Evolutionary conservation across 2,329 filamentous ascomycete species (phyloP).

Genomic region (Metarhizium anisopliae): DNA sequence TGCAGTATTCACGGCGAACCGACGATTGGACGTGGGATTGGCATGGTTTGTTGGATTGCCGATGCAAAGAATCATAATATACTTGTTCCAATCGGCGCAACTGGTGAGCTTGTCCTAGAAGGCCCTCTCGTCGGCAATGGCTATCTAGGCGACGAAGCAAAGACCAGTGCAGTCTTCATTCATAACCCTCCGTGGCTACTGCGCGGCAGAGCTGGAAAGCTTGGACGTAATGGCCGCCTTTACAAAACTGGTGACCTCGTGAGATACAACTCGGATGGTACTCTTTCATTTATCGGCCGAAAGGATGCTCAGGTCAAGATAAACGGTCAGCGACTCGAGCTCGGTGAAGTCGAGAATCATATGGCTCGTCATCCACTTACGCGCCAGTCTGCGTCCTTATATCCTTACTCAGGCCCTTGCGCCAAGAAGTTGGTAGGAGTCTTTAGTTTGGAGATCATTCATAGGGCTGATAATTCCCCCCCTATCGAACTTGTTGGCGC

Average conservation of each 20-base stretch:
- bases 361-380: not conserved
- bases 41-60: conserved; percentile 18
- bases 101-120: conserved; percentile 27
- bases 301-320: conserved; percentile 43
- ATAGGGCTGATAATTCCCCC: not conserved
- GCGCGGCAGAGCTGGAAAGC: not conserved
- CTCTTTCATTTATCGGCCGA: conserved; percentile 23
- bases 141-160: conserved; percentile 35
- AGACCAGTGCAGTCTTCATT: conserved; percentile 37
- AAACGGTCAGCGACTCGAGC: conserved; percentile 39
- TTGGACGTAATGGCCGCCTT: conserved; percentile 22
- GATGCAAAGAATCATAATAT: conserved; percentile 14
- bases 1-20: not conserved
- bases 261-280: conserved; percentile 16
- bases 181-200: conserved; percentile 28
- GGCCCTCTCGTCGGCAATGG: conserved; percentile 38
- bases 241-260: conserved; percentile 26
- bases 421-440: not conserved
- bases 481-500: not conserved
- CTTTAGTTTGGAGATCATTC: conserved; percentile 1
- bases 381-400: not conserved
- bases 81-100: conserved; percentile 16
- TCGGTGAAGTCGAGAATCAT: conserved; percentile 18
- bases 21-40: conserved; percentile 1
- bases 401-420: not conserved